phyloP scores from a whole-genome alignment of 805 yeast genomes.

The Pichia rugopelliculosa region DNA sequence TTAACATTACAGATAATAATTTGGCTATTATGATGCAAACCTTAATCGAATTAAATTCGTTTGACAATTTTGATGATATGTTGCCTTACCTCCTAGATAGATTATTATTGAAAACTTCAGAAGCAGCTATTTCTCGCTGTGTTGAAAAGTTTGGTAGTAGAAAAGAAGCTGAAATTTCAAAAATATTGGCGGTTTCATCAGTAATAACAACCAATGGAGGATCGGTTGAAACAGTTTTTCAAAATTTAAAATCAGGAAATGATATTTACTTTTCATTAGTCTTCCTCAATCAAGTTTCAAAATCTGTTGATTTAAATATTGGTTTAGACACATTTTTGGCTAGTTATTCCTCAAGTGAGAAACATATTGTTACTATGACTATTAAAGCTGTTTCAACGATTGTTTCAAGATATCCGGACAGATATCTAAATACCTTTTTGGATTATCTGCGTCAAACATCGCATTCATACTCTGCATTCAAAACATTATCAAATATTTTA shows the following conservation, averaged over 20 bases:
- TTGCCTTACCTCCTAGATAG: conserved; percentile 16
- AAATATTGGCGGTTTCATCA: conserved; percentile 28
- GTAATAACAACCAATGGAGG: conserved; percentile 30
- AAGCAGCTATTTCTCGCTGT: conserved; percentile 11
- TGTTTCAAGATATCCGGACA: conserved; percentile 32
- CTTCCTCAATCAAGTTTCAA: conserved; percentile 46
- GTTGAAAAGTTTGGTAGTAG: conserved; percentile 16
- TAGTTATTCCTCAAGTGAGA: conserved; percentile 25
- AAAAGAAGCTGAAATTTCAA: conserved; percentile 21
- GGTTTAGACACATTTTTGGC: conserved; percentile 31
- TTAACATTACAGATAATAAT: neutral
- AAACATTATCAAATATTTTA: conserved; percentile 11
- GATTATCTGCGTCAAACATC: conserved; percentile 11
- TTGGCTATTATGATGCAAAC: conserved; percentile 11
- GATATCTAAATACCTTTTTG: conserved; percentile 34
- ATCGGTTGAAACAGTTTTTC: conserved; percentile 16
- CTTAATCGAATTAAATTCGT: conserved; percentile 14
- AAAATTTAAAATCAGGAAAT: conserved; percentile 15
- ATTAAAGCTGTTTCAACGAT: conserved; percentile 48
- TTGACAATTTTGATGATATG: conserved; percentile 16
- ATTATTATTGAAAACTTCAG: conserved; percentile 10
- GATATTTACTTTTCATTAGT: conserved; percentile 28
- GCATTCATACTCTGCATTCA: conserved; percentile 7
- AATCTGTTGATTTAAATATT: conserved; percentile 26
- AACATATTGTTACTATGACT: conserved; percentile 36